Evolutionary conservation across 768 basidiomycete genomes (phyloP).

Genomic region (Pleurotus giganteus): DNA sequence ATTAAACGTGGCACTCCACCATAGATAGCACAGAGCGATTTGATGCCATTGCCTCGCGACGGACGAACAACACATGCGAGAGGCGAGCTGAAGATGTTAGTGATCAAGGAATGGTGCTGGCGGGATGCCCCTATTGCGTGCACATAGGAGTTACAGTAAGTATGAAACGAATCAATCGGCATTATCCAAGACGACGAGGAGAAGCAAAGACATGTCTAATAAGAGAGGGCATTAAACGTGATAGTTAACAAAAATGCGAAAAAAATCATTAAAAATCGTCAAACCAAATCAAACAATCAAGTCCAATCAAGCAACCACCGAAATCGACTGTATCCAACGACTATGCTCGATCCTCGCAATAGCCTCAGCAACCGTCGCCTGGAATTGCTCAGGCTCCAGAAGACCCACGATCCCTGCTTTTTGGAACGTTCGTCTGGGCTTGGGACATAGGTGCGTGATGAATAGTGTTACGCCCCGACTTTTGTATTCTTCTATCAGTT

Average conservation of each 20-base stretch:
- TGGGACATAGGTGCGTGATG: slow-evolving; percentile 46
- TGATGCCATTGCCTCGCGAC: no score
- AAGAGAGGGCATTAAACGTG: no score
- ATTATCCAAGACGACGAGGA: no score
- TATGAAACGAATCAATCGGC: no score
- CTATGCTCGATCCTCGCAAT: slow-evolving; percentile 33
- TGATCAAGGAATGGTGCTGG: no score
- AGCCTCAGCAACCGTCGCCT: slow-evolving; percentile 49
- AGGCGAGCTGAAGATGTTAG: no score
- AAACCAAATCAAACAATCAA: background rate
- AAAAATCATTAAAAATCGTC: background rate
- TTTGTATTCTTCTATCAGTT: slow-evolving; percentile 77
- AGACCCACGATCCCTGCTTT: slow-evolving; percentile 53
- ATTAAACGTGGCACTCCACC: no score
- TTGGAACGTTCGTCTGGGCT: slow-evolving; percentile 38
- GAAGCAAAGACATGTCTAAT: no score
- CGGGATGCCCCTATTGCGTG: no score
- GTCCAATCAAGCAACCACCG: background rate
- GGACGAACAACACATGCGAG: no score
- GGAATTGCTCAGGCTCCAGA: slow-evolving; percentile 45
- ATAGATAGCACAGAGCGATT: no score
- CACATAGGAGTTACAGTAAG: no score
- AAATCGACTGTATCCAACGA: slow-evolving; percentile 22
- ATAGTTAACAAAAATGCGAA: background rate
- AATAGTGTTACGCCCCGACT: slow-evolving; percentile 49